A percentile compares a stretch with the other conserved stretches of the same genome.
phyloP scores from a whole-genome alignment of 148 eudicot genomes.

The Talinum fruticosum region DNA sequence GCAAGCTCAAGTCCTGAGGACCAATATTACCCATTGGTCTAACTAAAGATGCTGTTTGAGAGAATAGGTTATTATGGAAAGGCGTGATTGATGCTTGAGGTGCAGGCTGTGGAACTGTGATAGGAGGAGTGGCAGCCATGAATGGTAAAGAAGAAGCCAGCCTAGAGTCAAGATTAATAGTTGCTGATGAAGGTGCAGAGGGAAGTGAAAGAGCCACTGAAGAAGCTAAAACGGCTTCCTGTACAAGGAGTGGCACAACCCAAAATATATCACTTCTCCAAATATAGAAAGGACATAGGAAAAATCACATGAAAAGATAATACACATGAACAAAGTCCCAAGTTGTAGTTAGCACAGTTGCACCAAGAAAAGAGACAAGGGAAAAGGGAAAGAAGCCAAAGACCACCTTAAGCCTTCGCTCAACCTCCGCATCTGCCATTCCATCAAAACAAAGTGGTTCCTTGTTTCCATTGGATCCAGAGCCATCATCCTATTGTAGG shows the following conservation, averaged over 20 bases:
- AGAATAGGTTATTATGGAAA: constrained; percentile 42
- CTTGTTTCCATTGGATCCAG: constrained; percentile 57
- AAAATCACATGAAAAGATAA: not conserved
- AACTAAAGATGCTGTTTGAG: constrained; percentile 47
- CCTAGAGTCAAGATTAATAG: constrained; percentile 54
- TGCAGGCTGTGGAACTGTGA: constrained; percentile 42
- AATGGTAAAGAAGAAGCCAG: constrained; percentile 47
- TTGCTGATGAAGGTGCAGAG: constrained; percentile 35
- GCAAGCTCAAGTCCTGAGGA: constrained; percentile 56
- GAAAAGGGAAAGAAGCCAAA: not conserved
- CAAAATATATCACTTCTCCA: not conserved
- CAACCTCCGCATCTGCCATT: constrained; percentile 87
- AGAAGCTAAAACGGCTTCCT: constrained; percentile 74
- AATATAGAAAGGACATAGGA: not conserved
- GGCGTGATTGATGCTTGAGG: constrained; percentile 53
- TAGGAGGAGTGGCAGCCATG: constrained; percentile 42
- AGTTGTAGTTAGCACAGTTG: not conserved
- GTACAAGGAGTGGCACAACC: constrained; percentile 20
- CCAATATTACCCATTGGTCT: constrained; percentile 56
- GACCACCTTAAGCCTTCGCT: constrained; percentile 82
- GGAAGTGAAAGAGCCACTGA: constrained; percentile 38
- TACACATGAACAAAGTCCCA: not conserved
- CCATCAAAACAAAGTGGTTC: constrained; percentile 75
- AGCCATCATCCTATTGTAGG: constrained; percentile 71
- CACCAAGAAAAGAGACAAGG: not conserved